Conservation (phyloP, 2,329 filamentous ascomycete species). For the Venturiaceae sp. region DNA sequence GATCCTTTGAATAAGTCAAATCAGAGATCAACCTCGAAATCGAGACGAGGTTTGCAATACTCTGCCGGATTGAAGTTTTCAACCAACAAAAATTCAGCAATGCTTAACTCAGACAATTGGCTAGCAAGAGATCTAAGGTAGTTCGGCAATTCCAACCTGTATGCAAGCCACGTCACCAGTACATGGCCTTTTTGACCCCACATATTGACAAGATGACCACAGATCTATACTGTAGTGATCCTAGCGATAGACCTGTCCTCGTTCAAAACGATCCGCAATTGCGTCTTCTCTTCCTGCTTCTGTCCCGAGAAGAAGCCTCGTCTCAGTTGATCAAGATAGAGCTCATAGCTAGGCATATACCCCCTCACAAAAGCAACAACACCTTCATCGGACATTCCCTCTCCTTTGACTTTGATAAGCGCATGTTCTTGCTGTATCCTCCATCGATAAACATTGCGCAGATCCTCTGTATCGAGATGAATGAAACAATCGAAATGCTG, state of each 20-base stretch:
- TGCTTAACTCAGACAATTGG: too few relatives aligned
- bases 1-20: too few relatives aligned
- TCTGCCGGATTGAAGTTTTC: too few relatives aligned
- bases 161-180: too few relatives aligned
- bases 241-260: background rate
- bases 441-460: conserved; percentile 55
- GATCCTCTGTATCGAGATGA: conserved; percentile 5
- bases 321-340: conserved; percentile 35
- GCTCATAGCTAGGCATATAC: conserved; percentile 44
- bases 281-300: conserved; percentile 7
- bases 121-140: too few relatives aligned
- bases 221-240: background rate
- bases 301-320: conserved; percentile 29
- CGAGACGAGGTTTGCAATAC: too few relatives aligned
- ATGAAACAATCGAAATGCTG: background rate
- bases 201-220: background rate
- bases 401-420: conserved; percentile 55
- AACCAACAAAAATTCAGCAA: too few relatives aligned
- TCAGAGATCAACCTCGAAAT: too few relatives aligned
- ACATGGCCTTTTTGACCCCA: too few relatives aligned
- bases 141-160: too few relatives aligned
- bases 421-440: conserved; percentile 69
- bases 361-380: conserved; percentile 67
- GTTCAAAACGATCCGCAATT: background rate
- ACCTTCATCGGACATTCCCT: conserved; percentile 74